phyloP scores from a whole-genome alignment of 768 basidiomycete species.

The Hygrocybe punicea region DNA sequence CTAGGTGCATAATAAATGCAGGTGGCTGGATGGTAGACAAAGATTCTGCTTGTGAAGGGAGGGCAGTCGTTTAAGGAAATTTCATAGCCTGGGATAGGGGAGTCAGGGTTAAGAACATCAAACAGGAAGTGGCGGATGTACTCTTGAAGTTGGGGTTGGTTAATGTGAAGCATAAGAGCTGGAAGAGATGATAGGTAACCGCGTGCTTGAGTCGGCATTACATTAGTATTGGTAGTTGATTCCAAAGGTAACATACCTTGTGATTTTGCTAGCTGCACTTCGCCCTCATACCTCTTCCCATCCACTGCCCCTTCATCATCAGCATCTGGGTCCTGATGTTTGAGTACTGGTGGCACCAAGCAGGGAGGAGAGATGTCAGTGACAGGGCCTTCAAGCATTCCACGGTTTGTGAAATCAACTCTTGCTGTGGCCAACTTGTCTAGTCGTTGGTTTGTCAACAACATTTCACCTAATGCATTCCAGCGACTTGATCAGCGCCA shows the following conservation, averaged over 20 bases:
- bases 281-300: not conserved
- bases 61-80: not conserved
- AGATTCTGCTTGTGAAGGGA: not conserved
- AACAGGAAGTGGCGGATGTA: constrained; percentile 28
- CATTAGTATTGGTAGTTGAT: not conserved
- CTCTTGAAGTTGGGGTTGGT: constrained; percentile 16
- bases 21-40: constrained; percentile 12
- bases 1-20: constrained; percentile 27
- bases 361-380: not conserved
- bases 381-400: constrained; percentile 13
- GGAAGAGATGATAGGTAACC: constrained; percentile 5
- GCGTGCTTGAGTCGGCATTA: not conserved
- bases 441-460: constrained; percentile 16
- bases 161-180: constrained; percentile 15
- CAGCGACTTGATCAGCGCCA: constrained; percentile 20
- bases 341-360: not conserved
- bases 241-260: not conserved
- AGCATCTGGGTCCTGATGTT: not conserved
- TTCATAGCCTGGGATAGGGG: constrained; percentile 5
- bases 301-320: not conserved
- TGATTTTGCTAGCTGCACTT: not conserved
- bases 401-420: constrained; percentile 15
- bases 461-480: constrained; percentile 4
- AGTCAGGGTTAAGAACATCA: not conserved
- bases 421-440: constrained; percentile 20